Percentiles rank a stretch among this genome's conserved stretches.
phyloP scores from a whole-genome alignment of 352 stramenopile species.

The Peronospora tabacina region DNA sequence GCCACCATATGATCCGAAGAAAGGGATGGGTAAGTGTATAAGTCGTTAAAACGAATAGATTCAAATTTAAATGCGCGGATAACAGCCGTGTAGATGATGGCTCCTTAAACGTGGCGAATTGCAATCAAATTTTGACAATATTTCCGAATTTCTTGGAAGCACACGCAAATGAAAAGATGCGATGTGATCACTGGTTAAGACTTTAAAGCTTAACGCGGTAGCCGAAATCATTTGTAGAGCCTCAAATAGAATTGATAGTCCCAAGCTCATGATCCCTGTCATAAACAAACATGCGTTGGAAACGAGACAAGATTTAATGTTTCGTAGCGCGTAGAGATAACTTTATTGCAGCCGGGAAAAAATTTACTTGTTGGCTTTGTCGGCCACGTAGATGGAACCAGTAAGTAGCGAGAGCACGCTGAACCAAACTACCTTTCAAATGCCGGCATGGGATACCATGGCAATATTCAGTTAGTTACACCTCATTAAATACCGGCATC shows the following conservation, averaged over 20 bases:
- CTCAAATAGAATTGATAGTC: constrained; percentile 53
- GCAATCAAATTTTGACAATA: constrained; percentile 97
- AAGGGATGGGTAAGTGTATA: background rate
- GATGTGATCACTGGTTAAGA: constrained; percentile 80
- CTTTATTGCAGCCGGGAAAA: background rate
- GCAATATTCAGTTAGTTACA: too few relatives aligned
- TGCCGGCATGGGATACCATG: constrained; percentile 11
- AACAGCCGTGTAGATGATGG: constrained; percentile 42
- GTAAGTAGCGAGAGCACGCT: constrained; percentile 23
- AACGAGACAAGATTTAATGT: constrained; percentile 56
- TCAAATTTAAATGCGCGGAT: too few relatives aligned
- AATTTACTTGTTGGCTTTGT: constrained; percentile 46
- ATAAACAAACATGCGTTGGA: constrained; percentile 50
- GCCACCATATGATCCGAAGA: too few relatives aligned
- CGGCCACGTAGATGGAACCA: constrained; percentile 25
- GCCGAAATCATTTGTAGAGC: constrained; percentile 32
- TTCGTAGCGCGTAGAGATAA: background rate
- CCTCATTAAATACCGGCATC: too few relatives aligned
- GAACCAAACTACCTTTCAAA: constrained; percentile 11
- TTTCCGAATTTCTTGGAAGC: constrained; percentile 84
- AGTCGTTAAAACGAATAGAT: constrained; percentile 51
- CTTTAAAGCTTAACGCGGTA: constrained; percentile 51
- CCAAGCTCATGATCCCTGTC: constrained; percentile 32
- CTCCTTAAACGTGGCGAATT: constrained; percentile 93
- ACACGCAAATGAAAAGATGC: constrained; percentile 81